Evolutionary conservation across 2,329 filamentous ascomycete genomes (phyloP).

Genomic region (Colletotrichum shisoi): DNA sequence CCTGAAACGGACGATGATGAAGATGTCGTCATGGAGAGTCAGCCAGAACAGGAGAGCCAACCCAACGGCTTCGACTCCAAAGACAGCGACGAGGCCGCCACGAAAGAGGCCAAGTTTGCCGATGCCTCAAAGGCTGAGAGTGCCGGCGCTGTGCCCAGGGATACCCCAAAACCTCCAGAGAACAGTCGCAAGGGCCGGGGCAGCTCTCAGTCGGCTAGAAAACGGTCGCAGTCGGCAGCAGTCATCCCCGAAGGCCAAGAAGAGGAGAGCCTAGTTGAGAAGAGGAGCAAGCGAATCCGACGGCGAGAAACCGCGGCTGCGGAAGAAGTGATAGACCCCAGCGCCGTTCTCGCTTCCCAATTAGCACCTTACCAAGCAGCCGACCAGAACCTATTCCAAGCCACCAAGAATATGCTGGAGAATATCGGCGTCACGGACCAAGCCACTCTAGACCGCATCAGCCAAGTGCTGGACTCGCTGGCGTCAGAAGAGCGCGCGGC

Average conservation of each 20-base stretch:
- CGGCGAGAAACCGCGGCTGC: conserved; percentile 63
- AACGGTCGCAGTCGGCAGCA: conserved; percentile 69
- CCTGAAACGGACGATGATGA: conserved; percentile 50
- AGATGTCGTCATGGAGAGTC: conserved; percentile 46
- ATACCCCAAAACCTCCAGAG: conserved; percentile 43
- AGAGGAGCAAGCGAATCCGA: conserved; percentile 71
- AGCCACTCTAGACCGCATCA: conserved; percentile 55
- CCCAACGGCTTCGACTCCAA: conserved; percentile 37
- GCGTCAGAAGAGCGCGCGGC: conserved; percentile 59
- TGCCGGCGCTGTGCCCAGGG: conserved; percentile 7
- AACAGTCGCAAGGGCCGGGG: conserved; percentile 49
- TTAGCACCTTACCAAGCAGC: conserved; percentile 65
- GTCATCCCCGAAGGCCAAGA: conserved; percentile 64
- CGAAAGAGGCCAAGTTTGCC: conserved; percentile 42
- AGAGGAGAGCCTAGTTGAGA: conserved; percentile 66
- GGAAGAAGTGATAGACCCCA: conserved; percentile 63
- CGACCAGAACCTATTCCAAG: conserved; percentile 64
- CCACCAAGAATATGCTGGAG: conserved; percentile 63
- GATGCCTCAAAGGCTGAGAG: conserved; percentile 28
- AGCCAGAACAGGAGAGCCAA: conserved; percentile 28
- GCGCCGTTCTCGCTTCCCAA: conserved; percentile 61
- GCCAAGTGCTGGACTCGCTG: conserved; percentile 62
- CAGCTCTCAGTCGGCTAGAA: conserved; percentile 58
- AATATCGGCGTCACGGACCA: conserved; percentile 63
- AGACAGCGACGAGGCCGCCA: conserved; percentile 52